These are phyloP conservation scores for Globisporangium yorkense DNA, from an alignment of 352 stramenopile species.

Conservation along the genomic window DNA sequence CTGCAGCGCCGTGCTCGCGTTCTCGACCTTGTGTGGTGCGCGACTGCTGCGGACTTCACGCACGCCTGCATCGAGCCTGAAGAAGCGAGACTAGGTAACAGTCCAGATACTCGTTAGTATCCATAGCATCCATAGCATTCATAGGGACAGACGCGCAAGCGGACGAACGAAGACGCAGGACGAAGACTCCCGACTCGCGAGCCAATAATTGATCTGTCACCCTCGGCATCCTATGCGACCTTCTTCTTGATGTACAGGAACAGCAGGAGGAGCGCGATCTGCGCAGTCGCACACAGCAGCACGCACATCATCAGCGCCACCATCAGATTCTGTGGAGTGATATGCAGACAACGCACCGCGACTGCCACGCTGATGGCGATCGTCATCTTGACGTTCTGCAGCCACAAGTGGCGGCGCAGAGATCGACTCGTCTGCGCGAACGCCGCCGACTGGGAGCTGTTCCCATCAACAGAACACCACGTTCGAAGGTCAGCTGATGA, in stretches of 20 bases:
- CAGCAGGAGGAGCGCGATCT: constrained; percentile 46
- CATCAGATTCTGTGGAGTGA: background rate
- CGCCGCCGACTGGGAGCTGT: constrained; percentile 67
- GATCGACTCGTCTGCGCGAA: constrained; percentile 83
- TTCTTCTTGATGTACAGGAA: constrained; percentile 54
- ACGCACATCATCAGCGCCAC: background rate
- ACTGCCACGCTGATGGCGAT: constrained; percentile 65
- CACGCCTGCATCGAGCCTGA: background rate
- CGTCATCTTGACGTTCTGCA: constrained; percentile 87
- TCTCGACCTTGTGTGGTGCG: constrained; percentile 27
- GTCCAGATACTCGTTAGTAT: constrained; percentile 4
- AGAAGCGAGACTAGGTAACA: background rate
- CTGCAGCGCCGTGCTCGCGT: constrained; percentile 28
- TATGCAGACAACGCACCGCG: constrained; percentile 33
- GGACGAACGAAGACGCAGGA: background rate
- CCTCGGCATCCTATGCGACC: constrained; percentile 21
- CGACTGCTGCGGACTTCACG: constrained; percentile 17
- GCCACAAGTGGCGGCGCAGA: constrained; percentile 76
- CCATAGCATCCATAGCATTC: constrained; percentile 11
- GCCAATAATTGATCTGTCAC: constrained; percentile 10
- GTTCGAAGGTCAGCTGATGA: too few species aligned
- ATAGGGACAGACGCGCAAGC: background rate
- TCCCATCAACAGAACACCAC: background rate
- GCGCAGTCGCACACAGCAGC: constrained; percentile 1
- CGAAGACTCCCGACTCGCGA: background rate